phyloP scores from a whole-genome alignment of 1,284 basidiomycete genomes.

The Erythrobasidium hasegawianum region DNA sequence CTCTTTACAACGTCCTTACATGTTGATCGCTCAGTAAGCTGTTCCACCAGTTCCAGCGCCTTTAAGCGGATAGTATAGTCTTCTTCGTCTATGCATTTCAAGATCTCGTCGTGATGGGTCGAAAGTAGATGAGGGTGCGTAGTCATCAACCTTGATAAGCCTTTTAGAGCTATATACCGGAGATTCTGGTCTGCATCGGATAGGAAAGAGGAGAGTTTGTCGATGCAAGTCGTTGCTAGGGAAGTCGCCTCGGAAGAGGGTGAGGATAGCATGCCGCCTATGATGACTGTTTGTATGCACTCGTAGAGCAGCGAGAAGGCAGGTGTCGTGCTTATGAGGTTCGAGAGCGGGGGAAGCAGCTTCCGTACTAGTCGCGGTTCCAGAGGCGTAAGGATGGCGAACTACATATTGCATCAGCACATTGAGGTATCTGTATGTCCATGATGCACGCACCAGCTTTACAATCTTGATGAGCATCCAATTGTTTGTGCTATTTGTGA shows the following conservation, averaged over 20 bases:
- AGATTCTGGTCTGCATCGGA: slow-evolving; percentile 93
- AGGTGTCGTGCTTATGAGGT: slow-evolving; percentile 89
- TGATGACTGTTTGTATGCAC: slow-evolving; percentile 96
- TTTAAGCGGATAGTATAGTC: slow-evolving; percentile 94
- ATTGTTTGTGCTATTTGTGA: slow-evolving; percentile 92
- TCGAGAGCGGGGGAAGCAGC: slow-evolving; percentile 85
- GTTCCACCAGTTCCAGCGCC: slow-evolving; percentile 86
- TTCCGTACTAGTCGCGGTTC: slow-evolving; percentile 93
- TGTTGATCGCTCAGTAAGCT: slow-evolving; percentile 82
- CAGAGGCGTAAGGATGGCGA: slow-evolving; percentile 81
- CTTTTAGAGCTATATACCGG: slow-evolving; percentile 92
- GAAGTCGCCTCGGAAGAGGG: slow-evolving; percentile 26
- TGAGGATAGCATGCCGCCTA: slow-evolving; percentile 78
- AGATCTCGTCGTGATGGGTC: slow-evolving; percentile 86
- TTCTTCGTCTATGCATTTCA: slow-evolving; percentile 82
- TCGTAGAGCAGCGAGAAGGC: slow-evolving; percentile 98
- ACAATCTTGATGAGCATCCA: slow-evolving; percentile 99
- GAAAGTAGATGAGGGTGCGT: slow-evolving; percentile 86
- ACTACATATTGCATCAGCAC: slow-evolving; percentile 55
- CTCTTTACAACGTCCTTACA: slow-evolving; percentile 84
- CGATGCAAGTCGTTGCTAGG: slow-evolving; percentile 82
- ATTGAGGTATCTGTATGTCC: too few species aligned
- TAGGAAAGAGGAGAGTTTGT: slow-evolving; percentile 87
- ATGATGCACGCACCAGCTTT: slow-evolving; percentile 78
- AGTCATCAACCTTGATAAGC: slow-evolving; percentile 92